These are phyloP conservation scores for Termitomyces sp. DNA, from an alignment of 1,284 basidiomycete species.

Conservation along the genomic window DNA sequence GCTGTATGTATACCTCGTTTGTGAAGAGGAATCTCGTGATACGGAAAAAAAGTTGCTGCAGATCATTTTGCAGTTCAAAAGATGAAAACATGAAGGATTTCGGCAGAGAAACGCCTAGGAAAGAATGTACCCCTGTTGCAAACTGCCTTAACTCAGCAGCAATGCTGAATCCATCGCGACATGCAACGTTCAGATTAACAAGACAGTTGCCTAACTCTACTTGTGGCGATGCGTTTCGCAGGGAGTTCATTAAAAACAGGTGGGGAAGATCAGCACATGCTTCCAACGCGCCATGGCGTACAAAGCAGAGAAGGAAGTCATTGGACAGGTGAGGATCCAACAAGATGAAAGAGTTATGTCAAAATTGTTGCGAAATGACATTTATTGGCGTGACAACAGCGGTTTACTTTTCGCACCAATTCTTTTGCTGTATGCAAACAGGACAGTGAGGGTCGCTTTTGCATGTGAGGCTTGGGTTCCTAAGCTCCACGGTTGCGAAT, in stretches of 20 bases:
- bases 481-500: constrained; percentile 50
- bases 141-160: not conserved
- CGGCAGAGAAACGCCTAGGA: not conserved
- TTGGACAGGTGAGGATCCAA: not conserved
- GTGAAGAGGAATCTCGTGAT: constrained; percentile 29
- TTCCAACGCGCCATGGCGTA: not conserved
- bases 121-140: not conserved
- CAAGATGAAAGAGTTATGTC: not conserved
- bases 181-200: not conserved
- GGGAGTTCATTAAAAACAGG: not conserved
- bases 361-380: not conserved
- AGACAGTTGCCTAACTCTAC: not conserved
- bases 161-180: not conserved
- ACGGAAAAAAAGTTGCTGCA: constrained; percentile 22
- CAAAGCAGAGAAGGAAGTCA: not conserved
- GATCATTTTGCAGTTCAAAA: not conserved
- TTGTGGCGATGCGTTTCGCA: not conserved
- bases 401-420: not conserved
- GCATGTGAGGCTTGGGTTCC: constrained; percentile 6
- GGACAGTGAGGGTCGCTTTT: not conserved
- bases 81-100: not conserved
- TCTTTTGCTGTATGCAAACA: not conserved
- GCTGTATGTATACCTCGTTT: constrained; percentile 38
- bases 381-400: not conserved
- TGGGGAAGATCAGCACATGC: not conserved